phyloP scores from a whole-genome alignment of 352 stramenopile species.

The Sclerospora graminicola region DNA sequence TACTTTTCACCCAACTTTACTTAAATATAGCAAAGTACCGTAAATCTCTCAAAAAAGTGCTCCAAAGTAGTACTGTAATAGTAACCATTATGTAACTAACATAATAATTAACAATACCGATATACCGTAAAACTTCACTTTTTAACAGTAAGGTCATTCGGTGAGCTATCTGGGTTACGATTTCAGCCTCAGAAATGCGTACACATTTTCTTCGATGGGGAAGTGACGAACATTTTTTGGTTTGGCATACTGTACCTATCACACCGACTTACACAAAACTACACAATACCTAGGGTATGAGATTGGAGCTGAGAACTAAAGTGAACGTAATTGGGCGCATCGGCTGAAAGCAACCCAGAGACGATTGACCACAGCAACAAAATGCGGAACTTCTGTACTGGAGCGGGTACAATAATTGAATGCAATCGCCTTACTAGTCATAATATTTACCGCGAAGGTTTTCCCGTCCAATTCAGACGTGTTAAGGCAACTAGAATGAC shows the following conservation, averaged over 20 bases:
- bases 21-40: no score
- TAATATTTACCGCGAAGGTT: background rate
- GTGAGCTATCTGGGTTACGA: no score
- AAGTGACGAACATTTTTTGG: background rate
- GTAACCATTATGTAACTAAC: no score
- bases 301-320: background rate
- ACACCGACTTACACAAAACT: background rate
- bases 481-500: background rate
- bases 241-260: background rate
- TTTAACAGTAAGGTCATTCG: no score
- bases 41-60: no score
- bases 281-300: background rate
- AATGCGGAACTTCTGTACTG: background rate
- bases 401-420: background rate
- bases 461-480: background rate
- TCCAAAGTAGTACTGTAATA: no score
- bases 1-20: no score
- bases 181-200: no score
- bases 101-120: no score
- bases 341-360: background rate
- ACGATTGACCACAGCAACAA: background rate
- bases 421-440: background rate
- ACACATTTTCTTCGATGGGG: background rate
- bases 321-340: background rate
- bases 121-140: no score